Percentiles rank a stretch among this genome's conserved stretches.
Conservation (phyloP, 169 alveolate species). For the Besnoitia besnoiti region DNA sequence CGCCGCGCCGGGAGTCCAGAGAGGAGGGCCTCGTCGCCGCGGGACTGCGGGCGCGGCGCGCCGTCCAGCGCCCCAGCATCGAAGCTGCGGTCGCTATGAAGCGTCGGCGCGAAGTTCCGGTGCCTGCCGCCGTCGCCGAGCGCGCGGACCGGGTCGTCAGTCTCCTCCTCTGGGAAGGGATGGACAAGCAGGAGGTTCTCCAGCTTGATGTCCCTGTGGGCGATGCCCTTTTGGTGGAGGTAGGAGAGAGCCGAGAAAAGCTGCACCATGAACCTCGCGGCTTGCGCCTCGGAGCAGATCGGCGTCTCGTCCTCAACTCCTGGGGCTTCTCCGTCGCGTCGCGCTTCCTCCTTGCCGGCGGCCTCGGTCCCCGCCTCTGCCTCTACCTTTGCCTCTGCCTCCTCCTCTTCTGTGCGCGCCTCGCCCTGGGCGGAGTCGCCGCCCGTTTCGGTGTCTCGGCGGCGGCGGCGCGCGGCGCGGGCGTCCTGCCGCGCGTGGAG, state of each 20-base stretch:
- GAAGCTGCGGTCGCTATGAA: neutral
- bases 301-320: neutral
- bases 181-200: conserved; percentile 73
- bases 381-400: neutral
- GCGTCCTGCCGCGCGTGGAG: conserved; percentile 51
- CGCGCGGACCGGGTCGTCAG: neutral
- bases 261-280: conserved; percentile 74
- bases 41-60: neutral
- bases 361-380: neutral
- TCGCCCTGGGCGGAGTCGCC: neutral
- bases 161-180: conserved; percentile 58
- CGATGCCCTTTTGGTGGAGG: conserved; percentile 74
- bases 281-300: conserved; percentile 59
- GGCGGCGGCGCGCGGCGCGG: neutral
- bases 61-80: neutral
- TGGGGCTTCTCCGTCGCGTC: neutral
- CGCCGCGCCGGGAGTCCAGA: neutral
- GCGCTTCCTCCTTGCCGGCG: neutral
- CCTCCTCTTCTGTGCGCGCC: neutral
- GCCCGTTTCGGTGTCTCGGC: neutral
- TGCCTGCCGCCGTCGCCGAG: neutral
- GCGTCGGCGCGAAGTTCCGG: neutral
- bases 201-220: conserved; percentile 79
- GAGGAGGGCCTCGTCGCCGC: neutral
- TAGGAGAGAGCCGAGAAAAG: conserved; percentile 75